Percentiles rank a stretch among this genome's conserved stretches.
phyloP scores from a whole-genome alignment of 495 filamentous ascomycete genomes.

The Aspergillus sparsus region DNA sequence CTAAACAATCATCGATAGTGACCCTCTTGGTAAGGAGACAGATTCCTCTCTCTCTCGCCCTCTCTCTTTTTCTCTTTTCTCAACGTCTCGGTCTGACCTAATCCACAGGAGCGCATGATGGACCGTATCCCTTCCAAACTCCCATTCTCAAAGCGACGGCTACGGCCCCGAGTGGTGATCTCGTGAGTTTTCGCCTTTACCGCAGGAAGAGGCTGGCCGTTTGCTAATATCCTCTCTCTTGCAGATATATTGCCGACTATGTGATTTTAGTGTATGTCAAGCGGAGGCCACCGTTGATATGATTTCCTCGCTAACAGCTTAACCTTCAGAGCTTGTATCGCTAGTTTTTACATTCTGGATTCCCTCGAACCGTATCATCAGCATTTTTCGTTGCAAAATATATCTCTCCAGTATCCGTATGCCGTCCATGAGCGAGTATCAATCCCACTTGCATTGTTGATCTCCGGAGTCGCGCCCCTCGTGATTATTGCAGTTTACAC shows the following conservation, averaged over 20 bases:
- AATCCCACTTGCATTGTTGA: conserved; percentile 55
- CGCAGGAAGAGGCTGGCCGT: neutral
- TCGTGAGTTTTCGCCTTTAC: conserved; percentile 42
- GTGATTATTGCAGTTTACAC: conserved; percentile 70
- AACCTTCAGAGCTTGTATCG: conserved; percentile 45
- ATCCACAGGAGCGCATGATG: conserved; percentile 24
- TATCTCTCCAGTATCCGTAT: conserved; percentile 69
- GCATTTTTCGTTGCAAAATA: conserved; percentile 60
- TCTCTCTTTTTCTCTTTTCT: no score
- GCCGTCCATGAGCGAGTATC: conserved; percentile 73
- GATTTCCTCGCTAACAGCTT: conserved; percentile 38
- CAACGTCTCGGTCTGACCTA: neutral
- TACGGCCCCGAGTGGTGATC: conserved; percentile 53
- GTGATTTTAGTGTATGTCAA: conserved; percentile 60
- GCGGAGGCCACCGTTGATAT: no score
- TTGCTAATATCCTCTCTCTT: conserved; percentile 7
- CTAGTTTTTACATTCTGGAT: conserved; percentile 56
- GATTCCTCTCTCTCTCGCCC: neutral
- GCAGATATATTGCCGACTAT: conserved; percentile 69
- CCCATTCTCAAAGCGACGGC: conserved; percentile 54
- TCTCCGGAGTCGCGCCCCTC: conserved; percentile 60
- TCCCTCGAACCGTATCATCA: conserved; percentile 59
- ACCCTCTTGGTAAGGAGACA: neutral
- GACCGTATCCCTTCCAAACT: conserved; percentile 45
- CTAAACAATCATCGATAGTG: neutral